Evolutionary conservation across 768 basidiomycete genomes (phyloP).

Genomic region (Rhizopogon vesiculosus): DNA sequence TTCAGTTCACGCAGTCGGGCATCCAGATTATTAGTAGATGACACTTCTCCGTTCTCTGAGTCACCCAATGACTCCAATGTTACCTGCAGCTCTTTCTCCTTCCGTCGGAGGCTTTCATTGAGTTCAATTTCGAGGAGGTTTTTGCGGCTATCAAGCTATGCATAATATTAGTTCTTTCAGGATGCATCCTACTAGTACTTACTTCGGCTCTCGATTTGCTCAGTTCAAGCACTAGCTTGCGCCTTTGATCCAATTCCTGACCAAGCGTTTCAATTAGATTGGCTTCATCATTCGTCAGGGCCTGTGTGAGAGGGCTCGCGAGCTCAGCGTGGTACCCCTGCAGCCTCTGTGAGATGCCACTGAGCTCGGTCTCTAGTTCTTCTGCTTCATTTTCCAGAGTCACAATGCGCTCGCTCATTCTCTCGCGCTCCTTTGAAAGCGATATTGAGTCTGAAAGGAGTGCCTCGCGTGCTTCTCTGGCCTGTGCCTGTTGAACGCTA

Average conservation of each 20-base stretch:
- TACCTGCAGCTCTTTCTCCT: conserved; percentile 69
- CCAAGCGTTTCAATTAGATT: conserved; percentile 58
- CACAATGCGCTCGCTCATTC: conserved; percentile 51
- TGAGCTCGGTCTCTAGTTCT: conserved; percentile 71
- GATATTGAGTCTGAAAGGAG: conserved; percentile 57
- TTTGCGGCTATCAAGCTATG: conserved; percentile 60
- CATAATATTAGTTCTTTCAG: neutral
- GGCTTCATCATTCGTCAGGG: conserved; percentile 72
- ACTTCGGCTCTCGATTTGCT: conserved; percentile 70
- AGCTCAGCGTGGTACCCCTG: conserved; percentile 67
- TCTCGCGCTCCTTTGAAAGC: conserved; percentile 67
- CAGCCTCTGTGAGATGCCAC: conserved; percentile 54
- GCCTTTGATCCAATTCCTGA: conserved; percentile 70
- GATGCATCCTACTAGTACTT: conserved; percentile 16
- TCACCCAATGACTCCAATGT: conserved; percentile 78
- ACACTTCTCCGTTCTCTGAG: conserved; percentile 46
- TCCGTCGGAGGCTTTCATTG: conserved; percentile 79
- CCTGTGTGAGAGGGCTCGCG: conserved; percentile 66
- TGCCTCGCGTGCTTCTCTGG: conserved; percentile 62
- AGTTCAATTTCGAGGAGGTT: conserved; percentile 89
- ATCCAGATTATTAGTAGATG: conserved; percentile 64
- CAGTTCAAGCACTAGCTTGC: conserved; percentile 66
- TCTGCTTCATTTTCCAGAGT: conserved; percentile 63
- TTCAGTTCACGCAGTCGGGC: conserved; percentile 65
- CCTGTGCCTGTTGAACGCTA: conserved; percentile 65